A percentile compares a stretch with the other conserved stretches of the same genome.
These are phyloP conservation scores for Solanum ossicruentum DNA, from an alignment of 257 asterid species.

Conservation along the genomic window DNA sequence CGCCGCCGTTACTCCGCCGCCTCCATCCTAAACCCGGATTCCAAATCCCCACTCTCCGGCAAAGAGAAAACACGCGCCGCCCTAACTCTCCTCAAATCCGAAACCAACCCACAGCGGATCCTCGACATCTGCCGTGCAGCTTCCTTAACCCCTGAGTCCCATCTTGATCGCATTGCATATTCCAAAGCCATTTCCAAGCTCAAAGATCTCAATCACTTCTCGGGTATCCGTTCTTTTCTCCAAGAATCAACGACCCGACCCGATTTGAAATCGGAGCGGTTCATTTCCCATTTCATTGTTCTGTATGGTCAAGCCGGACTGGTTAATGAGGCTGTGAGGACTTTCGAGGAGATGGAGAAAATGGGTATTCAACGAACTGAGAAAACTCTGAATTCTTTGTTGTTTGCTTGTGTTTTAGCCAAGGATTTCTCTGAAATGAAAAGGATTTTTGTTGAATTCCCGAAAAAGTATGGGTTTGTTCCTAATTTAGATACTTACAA, in stretches of 20 bases:
- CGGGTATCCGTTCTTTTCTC: constrained; percentile 42
- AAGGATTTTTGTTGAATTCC: constrained; percentile 52
- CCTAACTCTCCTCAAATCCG: constrained; percentile 51
- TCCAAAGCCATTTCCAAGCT: constrained; percentile 49
- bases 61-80: constrained; percentile 58
- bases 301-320: constrained; percentile 72
- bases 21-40: constrained; percentile 29
- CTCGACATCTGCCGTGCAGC: constrained; percentile 69
- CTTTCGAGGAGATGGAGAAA: constrained; percentile 57
- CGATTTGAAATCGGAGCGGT: constrained; percentile 30
- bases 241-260: constrained; percentile 37
- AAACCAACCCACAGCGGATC: constrained; percentile 72
- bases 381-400: constrained; percentile 50
- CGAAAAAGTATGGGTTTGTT: constrained; percentile 32
- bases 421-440: constrained; percentile 46
- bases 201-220: constrained; percentile 25
- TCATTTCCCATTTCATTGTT: constrained; percentile 40
- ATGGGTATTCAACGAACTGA: constrained; percentile 34
- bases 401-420: constrained; percentile 52
- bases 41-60: constrained; percentile 27
- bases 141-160: constrained; percentile 51
- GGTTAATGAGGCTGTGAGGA: constrained; percentile 31
- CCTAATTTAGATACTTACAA: constrained; percentile 69
- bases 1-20: constrained; percentile 31
- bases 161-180: constrained; percentile 58